Evolutionary conservation across 305 asterid species (phyloP).

Genomic region (Withania somnifera): DNA sequence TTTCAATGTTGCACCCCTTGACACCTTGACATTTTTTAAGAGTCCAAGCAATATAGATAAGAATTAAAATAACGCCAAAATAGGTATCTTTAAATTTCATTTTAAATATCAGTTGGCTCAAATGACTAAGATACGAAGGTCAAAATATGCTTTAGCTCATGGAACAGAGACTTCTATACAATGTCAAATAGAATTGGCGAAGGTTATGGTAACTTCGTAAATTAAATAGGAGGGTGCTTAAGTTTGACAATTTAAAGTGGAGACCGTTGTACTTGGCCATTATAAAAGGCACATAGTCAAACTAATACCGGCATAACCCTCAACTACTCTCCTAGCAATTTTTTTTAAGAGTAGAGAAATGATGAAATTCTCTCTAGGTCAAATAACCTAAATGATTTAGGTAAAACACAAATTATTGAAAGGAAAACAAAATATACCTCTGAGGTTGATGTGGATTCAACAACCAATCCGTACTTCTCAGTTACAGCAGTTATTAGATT

Average conservation of each 20-base stretch:
- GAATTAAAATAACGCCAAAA: not conserved
- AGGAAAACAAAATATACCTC: conserved; percentile 37
- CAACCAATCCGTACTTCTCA: conserved; percentile 41
- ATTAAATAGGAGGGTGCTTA: not conserved
- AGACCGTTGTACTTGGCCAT: not conserved
- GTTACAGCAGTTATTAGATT: conserved; percentile 54
- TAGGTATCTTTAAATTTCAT: not conserved
- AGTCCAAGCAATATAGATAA: no score
- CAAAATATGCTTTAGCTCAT: not conserved
- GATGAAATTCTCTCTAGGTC: not conserved
- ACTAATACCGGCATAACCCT: not conserved
- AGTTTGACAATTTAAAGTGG: not conserved
- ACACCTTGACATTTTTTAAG: no score
- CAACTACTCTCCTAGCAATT: not conserved
- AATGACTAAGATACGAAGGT: not conserved
- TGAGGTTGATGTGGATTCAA: conserved; percentile 55
- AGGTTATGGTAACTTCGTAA: not conserved
- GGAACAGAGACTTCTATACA: not conserved
- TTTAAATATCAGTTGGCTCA: not conserved
- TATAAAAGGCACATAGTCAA: not conserved
- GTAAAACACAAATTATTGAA: not conserved
- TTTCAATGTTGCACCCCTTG: no score
- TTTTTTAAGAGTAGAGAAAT: not conserved
- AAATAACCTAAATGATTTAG: not conserved
- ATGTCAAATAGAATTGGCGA: not conserved